Percentiles rank a stretch among this genome's conserved stretches.
phyloP scores from a whole-genome alignment of 176 grass and related monocot species.

The Leersia perrieri region DNA sequence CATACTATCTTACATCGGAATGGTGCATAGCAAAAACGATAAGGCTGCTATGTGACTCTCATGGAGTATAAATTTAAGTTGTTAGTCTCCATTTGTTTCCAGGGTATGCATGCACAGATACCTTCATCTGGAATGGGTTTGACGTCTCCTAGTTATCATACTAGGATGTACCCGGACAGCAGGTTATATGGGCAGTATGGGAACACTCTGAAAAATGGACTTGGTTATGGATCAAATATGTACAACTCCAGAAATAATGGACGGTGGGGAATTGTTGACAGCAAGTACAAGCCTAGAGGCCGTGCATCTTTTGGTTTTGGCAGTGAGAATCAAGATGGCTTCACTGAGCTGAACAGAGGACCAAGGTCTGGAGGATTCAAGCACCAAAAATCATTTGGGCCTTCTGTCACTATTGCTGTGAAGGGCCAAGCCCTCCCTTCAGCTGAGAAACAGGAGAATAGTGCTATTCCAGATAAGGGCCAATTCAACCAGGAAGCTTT shows the following conservation, averaged over 20 bases:
- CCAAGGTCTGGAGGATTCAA: conserved; percentile 80
- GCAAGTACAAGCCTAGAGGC: conserved; percentile 74
- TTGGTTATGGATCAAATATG: conserved; percentile 75
- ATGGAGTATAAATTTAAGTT: conserved; percentile 19
- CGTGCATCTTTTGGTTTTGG: conserved; percentile 63
- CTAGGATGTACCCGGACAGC: conserved; percentile 71
- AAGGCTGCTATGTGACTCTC: not conserved
- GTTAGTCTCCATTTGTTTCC: conserved; percentile 31
- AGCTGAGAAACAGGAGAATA: conserved; percentile 44
- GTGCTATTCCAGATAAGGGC: conserved; percentile 48
- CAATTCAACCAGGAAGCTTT: conserved; percentile 75
- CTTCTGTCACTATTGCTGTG: conserved; percentile 64
- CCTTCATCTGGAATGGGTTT: conserved; percentile 70
- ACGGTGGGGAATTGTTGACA: conserved; percentile 52
- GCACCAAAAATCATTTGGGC: conserved; percentile 62
- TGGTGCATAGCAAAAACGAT: not conserved
- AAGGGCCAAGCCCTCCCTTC: conserved; percentile 68
- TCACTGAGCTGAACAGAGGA: conserved; percentile 83
- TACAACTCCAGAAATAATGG: conserved; percentile 74
- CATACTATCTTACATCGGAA: not conserved
- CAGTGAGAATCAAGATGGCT: conserved; percentile 78
- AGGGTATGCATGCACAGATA: conserved; percentile 62
- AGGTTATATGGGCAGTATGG: conserved; percentile 58
- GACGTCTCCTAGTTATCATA: conserved; percentile 46
- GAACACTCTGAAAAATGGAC: conserved; percentile 49